Evolutionary conservation across 1,284 basidiomycete species (phyloP).

Genomic region (Ceratobasidium sp.): DNA sequence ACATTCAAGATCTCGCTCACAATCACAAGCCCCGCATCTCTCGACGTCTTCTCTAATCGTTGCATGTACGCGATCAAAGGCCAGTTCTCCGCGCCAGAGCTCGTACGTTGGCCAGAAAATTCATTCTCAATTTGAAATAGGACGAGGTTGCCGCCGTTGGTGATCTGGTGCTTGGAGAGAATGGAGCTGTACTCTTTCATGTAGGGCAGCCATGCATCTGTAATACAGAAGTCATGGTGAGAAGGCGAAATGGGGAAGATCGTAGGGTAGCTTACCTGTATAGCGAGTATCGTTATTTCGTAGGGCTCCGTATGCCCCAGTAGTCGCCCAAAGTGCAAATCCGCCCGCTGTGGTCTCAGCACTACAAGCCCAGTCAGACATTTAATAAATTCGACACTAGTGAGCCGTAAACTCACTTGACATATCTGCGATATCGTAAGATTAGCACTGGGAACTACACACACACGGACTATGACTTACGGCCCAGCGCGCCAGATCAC

Average conservation of each 20-base stretch:
- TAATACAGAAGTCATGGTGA: background rate
- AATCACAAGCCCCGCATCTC: slow-evolving; percentile 35
- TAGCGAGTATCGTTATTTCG: slow-evolving; percentile 44
- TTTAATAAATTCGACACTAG: background rate
- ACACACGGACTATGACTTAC: background rate
- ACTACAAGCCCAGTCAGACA: background rate
- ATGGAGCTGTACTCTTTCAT: slow-evolving; percentile 40
- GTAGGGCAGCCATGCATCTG: slow-evolving; percentile 43
- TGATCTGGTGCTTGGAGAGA: slow-evolving; percentile 41
- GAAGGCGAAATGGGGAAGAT: background rate
- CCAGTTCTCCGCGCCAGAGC: slow-evolving; percentile 41
- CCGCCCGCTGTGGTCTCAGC: slow-evolving; percentile 43
- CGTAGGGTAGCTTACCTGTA: slow-evolving; percentile 7
- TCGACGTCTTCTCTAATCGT: slow-evolving; percentile 30
- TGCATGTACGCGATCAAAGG: slow-evolving; percentile 42
- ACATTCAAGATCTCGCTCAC: background rate
- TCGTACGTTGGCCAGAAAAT: slow-evolving; percentile 35
- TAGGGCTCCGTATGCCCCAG: slow-evolving; percentile 39
- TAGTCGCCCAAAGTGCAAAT: slow-evolving; percentile 43
- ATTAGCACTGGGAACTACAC: background rate
- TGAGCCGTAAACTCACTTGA: slow-evolving; percentile 19
- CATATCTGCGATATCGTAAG: slow-evolving; percentile 8
- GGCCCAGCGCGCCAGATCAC: slow-evolving; percentile 43
- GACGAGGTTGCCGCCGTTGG: slow-evolving; percentile 42
- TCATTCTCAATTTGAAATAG: slow-evolving; percentile 44